Evolutionary conservation across 73 alveolate genomes (phyloP).

Genomic region (Paramecium sonneborni): DNA sequence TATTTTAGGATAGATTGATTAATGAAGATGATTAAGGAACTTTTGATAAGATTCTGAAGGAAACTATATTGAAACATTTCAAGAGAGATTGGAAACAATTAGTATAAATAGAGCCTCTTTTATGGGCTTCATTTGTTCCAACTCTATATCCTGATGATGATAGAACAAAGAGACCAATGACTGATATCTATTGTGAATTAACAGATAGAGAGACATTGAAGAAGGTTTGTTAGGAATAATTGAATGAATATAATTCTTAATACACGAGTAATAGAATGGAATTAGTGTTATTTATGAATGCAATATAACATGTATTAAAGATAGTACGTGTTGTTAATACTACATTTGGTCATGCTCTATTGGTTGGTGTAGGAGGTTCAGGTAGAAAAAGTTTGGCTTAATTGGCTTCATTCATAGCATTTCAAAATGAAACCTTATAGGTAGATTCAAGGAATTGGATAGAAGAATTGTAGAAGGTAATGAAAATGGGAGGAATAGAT

Average conservation of each 20-base stretch:
- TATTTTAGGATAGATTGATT: constrained; percentile 98
- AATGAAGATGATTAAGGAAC: constrained; percentile 86
- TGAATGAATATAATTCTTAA: constrained; percentile 80
- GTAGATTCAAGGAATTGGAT: constrained; percentile 88
- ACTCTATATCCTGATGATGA: constrained; percentile 84
- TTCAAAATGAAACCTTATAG: constrained; percentile 74
- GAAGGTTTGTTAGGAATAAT: constrained; percentile 80
- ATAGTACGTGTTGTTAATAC: constrained; percentile 97
- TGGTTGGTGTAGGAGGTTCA: constrained; percentile 99
- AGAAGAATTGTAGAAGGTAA: constrained; percentile 87
- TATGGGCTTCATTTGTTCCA: constrained; percentile 92
- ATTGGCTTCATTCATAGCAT: constrained; percentile 96
- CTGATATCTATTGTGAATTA: constrained; percentile 84
- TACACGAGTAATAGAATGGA: constrained; percentile 91
- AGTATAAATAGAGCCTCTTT: constrained; percentile 88
- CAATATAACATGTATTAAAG: constrained; percentile 97
- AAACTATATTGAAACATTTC: constrained; percentile 84
- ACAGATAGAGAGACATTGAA: constrained; percentile 79
- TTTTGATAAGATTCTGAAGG: constrained; percentile 89
- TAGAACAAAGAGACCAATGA: constrained; percentile 75
- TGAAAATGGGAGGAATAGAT: constrained; percentile 90
- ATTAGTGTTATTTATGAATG: constrained; percentile 98
- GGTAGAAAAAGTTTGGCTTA: constrained; percentile 98
- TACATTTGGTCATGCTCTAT: constrained; percentile 97
- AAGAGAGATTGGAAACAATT: constrained; percentile 89